Percentiles rank a stretch among this genome's conserved stretches.
Conservation (phyloP, 805 yeast genomes). For the Nakazawaea wickerhamii region DNA sequence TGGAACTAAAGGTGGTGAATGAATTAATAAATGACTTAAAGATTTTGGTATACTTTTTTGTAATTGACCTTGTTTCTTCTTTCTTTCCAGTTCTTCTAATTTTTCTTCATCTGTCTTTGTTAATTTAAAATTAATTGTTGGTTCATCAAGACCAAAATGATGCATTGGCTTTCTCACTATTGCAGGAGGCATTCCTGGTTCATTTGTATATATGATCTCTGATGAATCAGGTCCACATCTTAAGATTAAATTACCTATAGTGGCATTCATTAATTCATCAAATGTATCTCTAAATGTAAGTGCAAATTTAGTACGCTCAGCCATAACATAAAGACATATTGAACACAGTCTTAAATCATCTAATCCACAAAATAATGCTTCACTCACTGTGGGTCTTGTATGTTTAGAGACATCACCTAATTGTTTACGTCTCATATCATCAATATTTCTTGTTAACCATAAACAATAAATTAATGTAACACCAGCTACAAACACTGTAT, state of each 20-base stretch:
- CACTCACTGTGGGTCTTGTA: slow-evolving; percentile 54
- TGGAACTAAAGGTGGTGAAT: slow-evolving; percentile 30
- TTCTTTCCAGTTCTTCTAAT: slow-evolving; percentile 42
- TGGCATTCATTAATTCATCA: slow-evolving; percentile 61
- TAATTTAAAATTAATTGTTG: slow-evolving; percentile 18
- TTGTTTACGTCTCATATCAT: slow-evolving; percentile 48
- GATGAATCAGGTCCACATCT: slow-evolving; percentile 61
- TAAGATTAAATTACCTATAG: slow-evolving; percentile 55
- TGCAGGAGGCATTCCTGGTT: slow-evolving; percentile 58
- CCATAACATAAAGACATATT: slow-evolving; percentile 57
- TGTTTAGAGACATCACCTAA: slow-evolving; percentile 55
- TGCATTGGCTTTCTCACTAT: slow-evolving; percentile 39
- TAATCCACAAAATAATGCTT: slow-evolving; percentile 45
- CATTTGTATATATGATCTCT: slow-evolving; percentile 41
- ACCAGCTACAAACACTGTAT: slow-evolving; percentile 65
- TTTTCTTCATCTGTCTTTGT: slow-evolving; percentile 31
- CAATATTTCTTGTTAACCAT: slow-evolving; percentile 59
- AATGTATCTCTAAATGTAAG: slow-evolving; percentile 59
- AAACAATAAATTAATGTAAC: slow-evolving; percentile 61
- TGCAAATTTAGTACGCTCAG: slow-evolving; percentile 60
- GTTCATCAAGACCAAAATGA: slow-evolving; percentile 29
- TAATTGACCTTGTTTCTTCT: slow-evolving; percentile 43
- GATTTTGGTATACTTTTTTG: slow-evolving; percentile 53
- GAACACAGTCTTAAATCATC: slow-evolving; percentile 66
- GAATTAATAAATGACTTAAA: slow-evolving; percentile 42